phyloP scores from a whole-genome alignment of 306 rosid species.

The Lathyrus aphaca region DNA sequence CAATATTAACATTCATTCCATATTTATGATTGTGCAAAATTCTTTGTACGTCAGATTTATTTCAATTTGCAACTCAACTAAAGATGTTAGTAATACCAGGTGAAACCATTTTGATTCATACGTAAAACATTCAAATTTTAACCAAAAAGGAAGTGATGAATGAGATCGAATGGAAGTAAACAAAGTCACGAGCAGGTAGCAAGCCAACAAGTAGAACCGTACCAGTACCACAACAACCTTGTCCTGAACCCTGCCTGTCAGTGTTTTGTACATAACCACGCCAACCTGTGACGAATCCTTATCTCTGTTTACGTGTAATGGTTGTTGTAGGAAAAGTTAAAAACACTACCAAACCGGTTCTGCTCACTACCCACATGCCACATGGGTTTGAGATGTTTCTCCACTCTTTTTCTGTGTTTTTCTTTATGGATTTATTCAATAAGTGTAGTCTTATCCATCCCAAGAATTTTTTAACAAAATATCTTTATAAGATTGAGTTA shows the following conservation, averaged over 20 bases:
- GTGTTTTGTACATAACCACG: neutral
- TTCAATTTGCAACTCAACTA: too few relatives aligned
- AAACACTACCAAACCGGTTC: neutral
- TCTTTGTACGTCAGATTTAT: too few relatives aligned
- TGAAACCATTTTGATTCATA: neutral
- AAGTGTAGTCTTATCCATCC: too few relatives aligned
- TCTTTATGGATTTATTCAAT: neutral
- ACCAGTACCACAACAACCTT: neutral
- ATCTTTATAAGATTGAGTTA: neutral
- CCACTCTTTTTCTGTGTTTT: neutral
- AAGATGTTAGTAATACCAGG: neutral
- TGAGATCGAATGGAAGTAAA: neutral
- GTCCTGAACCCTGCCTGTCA: neutral
- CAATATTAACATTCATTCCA: too few relatives aligned
- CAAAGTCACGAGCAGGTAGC: neutral
- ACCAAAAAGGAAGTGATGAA: neutral
- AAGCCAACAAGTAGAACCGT: neutral
- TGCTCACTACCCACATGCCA: constrained; percentile 3
- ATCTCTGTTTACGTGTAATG: neutral
- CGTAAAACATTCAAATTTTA: neutral
- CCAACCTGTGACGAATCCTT: constrained; percentile 18
- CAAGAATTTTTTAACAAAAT: too few relatives aligned
- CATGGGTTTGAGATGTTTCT: constrained; percentile 11
- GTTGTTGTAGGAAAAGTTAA: neutral
- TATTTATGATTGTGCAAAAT: too few relatives aligned